A percentile compares a stretch with the other conserved stretches of the same genome.
phyloP scores from a whole-genome alignment of 2,329 filamentous ascomycete genomes.

The Fusarium euwallaceae region DNA sequence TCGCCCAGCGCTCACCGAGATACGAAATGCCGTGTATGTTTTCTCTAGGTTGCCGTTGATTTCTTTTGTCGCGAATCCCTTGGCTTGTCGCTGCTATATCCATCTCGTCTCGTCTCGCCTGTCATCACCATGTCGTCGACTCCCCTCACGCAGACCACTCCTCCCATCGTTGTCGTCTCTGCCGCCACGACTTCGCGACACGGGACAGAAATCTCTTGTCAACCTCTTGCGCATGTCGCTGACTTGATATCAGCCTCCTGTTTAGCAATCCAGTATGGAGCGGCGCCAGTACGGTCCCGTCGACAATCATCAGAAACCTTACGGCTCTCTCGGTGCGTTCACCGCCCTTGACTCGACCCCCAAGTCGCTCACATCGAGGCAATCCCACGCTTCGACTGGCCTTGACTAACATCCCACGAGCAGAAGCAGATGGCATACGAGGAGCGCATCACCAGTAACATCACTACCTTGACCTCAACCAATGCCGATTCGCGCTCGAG shows the following conservation, averaged over 20 bases:
- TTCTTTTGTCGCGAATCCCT: conserved; percentile 28
- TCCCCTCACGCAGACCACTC: conserved; percentile 17
- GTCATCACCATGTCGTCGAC: conserved; percentile 8
- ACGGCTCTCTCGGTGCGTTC: conserved; percentile 67
- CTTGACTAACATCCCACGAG: conserved; percentile 37
- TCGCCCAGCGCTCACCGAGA: conserved; percentile 60
- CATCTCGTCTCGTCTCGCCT: neutral
- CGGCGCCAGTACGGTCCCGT: conserved; percentile 63
- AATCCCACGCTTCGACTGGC: neutral
- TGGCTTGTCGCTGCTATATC: conserved; percentile 14
- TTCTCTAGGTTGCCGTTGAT: conserved; percentile 9
- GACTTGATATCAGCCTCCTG: conserved; percentile 61
- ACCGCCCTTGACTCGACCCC: neutral
- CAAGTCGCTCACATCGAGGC: neutral
- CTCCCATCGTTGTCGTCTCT: conserved; percentile 2
- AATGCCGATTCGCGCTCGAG: conserved; percentile 70
- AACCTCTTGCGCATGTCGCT: conserved; percentile 29
- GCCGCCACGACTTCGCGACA: neutral
- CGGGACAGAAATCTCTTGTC: conserved; percentile 6
- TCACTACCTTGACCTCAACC: conserved; percentile 82
- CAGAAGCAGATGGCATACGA: conserved; percentile 66
- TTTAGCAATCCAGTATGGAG: conserved; percentile 71
- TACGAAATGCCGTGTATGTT: conserved; percentile 66
- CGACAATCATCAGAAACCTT: conserved; percentile 69
- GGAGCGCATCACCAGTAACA: conserved; percentile 65